Conservation (phyloP, 768 basidiomycete species). For the Pholiota microspora region DNA sequence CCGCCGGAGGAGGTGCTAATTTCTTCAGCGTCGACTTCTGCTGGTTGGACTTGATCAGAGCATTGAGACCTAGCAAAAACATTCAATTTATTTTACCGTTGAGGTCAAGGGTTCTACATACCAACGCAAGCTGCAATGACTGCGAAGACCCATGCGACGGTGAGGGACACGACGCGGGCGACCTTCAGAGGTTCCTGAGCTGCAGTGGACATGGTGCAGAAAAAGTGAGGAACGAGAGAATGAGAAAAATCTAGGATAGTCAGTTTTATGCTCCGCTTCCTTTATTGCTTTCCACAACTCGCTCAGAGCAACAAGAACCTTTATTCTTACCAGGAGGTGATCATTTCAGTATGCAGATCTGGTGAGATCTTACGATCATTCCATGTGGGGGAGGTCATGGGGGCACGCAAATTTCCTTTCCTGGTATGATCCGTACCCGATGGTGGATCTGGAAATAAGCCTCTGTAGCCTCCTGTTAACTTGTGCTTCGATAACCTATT, state of each 20-base stretch:
- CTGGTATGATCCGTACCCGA: not conserved
- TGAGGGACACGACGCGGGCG: conserved; percentile 10
- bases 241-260: not conserved
- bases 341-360: conserved; percentile 6
- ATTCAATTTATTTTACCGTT: not conserved
- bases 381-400: not conserved
- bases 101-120: not conserved
- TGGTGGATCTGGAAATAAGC: too few relatives aligned
- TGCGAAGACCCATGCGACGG: conserved; percentile 19
- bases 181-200: conserved; percentile 12
- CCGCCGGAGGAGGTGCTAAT: conserved; percentile 29
- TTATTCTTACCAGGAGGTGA: not conserved
- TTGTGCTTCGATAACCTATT: too few relatives aligned
- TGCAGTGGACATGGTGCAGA: conserved; percentile 5
- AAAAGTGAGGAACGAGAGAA: not conserved
- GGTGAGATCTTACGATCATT: not conserved
- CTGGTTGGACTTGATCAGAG: conserved; percentile 40
- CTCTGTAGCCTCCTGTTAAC: too few relatives aligned
- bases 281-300: conserved; percentile 4
- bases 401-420: not conserved
- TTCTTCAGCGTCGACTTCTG: conserved; percentile 30
- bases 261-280: not conserved
- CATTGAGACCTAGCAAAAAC: conserved; percentile 33
- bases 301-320: not conserved
- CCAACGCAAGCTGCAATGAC: conserved; percentile 19